These are phyloP conservation scores for Suillus americanus DNA, from an alignment of 768 basidiomycete genomes.

Conservation along the genomic window DNA sequence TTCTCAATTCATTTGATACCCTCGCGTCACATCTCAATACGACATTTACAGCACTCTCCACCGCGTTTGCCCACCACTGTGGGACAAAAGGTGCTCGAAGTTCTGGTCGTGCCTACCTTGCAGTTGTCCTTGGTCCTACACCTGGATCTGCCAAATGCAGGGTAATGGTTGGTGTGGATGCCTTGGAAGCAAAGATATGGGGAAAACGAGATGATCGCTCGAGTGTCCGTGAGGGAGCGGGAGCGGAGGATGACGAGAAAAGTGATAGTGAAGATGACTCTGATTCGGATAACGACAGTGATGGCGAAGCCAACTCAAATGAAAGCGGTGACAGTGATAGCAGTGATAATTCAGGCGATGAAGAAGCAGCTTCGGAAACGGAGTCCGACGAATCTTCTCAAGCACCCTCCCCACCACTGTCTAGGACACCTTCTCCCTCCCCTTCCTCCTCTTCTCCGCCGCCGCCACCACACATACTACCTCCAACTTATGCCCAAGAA, in stretches of 20 bases:
- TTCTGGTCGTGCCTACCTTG: slow-evolving; percentile 47
- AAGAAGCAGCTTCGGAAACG: slow-evolving; percentile 6
- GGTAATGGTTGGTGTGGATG: slow-evolving; percentile 64
- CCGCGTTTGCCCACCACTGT: slow-evolving; percentile 50
- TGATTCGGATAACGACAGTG: slow-evolving; percentile 21
- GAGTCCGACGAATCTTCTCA: slow-evolving; percentile 24
- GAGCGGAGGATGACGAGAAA: slow-evolving; percentile 1
- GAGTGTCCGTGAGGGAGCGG: slow-evolving; percentile 29
- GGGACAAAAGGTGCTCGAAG: slow-evolving; percentile 1
- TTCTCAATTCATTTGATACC: slow-evolving; percentile 67
- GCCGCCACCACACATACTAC: slow-evolving; percentile 1
- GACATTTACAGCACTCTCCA: slow-evolving; percentile 72
- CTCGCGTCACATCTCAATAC: slow-evolving; percentile 72
- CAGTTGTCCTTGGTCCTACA: slow-evolving; percentile 66
- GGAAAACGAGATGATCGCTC: slow-evolving; percentile 18
- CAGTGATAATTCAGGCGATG: slow-evolving; percentile 7
- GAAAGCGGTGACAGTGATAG: neutral
- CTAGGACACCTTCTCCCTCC: slow-evolving; percentile 11
- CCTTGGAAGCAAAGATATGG: slow-evolving; percentile 49
- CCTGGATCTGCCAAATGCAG: slow-evolving; percentile 58
- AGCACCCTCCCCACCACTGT: slow-evolving; percentile 21
- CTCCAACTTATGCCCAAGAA: slow-evolving; percentile 26
- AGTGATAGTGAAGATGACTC: slow-evolving; percentile 10
- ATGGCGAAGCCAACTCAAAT: slow-evolving; percentile 9
- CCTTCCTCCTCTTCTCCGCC: slow-evolving; percentile 12